A percentile compares a stretch with the other conserved stretches of the same genome.
These are phyloP conservation scores for Solanum hybrid DNA, from an alignment of 305 asterid genomes.

Conservation along the genomic window DNA sequence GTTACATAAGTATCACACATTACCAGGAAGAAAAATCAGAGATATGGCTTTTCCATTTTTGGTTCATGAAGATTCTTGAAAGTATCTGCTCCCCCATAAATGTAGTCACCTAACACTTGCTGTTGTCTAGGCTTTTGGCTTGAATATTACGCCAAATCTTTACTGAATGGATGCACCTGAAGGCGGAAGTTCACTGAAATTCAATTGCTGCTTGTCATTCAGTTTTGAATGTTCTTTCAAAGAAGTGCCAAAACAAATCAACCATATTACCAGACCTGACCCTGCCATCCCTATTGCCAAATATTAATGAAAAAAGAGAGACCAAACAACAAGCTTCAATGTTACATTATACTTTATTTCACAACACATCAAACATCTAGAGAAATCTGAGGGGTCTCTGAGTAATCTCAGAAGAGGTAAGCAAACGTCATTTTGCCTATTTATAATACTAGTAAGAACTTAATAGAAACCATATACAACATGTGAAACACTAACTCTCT, in stretches of 20 bases:
- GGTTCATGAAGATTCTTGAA: background rate
- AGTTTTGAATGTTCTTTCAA: background rate
- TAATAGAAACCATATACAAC: too few relatives aligned
- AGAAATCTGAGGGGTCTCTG: background rate
- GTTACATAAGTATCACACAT: too few relatives aligned
- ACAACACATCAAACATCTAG: too few relatives aligned
- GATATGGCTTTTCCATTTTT: background rate
- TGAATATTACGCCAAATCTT: background rate
- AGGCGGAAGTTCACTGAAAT: background rate
- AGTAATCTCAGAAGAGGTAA: background rate
- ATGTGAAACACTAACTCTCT: too few relatives aligned
- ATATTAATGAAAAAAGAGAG: background rate
- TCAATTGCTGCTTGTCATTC: background rate
- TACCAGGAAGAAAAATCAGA: too few relatives aligned
- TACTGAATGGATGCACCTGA: background rate
- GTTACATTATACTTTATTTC: too few relatives aligned
- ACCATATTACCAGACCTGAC: background rate
- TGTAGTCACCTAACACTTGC: background rate
- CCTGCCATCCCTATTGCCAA: background rate
- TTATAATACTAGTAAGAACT: too few relatives aligned
- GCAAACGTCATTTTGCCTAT: too few relatives aligned
- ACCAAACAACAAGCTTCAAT: background rate
- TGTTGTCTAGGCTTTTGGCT: background rate
- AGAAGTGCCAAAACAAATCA: background rate
- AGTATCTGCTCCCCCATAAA: background rate